Percentiles rank a stretch among this genome's conserved stretches.
Conservation (phyloP, 441 rosid genomes). For the Arabidopsis lyrata region DNA sequence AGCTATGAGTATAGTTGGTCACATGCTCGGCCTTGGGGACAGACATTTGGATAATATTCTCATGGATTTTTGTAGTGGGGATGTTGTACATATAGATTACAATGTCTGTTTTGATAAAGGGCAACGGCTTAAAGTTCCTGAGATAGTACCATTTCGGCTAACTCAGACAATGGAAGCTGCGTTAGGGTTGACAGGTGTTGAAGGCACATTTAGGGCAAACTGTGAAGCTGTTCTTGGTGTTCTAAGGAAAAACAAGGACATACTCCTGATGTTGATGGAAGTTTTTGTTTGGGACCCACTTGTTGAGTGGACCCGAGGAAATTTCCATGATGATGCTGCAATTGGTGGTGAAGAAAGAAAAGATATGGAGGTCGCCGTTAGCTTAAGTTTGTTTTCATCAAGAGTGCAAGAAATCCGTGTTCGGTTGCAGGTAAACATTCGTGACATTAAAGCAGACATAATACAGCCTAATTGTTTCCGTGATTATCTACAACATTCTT, state of each 20-base stretch:
- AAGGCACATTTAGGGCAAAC: conserved; percentile 88
- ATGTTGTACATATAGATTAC: conserved; percentile 97
- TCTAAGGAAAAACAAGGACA: conserved; percentile 89
- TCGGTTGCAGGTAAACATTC: conserved; percentile 85
- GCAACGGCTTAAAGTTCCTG: conserved; percentile 91
- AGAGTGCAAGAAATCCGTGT: conserved; percentile 98
- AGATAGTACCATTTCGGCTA: conserved; percentile 97
- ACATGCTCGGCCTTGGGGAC: conserved; percentile 96
- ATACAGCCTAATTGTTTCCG: conserved; percentile 14
- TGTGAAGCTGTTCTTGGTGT: conserved; percentile 93
- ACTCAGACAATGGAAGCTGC: conserved; percentile 95
- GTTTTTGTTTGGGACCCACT: conserved; percentile 99
- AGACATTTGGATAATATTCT: conserved; percentile 99
- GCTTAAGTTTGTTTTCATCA: conserved; percentile 98
- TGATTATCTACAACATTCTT: conserved; percentile 7
- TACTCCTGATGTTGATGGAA: conserved; percentile 89
- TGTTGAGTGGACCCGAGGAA: conserved; percentile 98
- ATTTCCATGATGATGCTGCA: conserved; percentile 98
- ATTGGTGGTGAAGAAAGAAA: conserved; percentile 99
- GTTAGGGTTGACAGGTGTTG: conserved; percentile 91
- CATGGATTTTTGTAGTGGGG: conserved; percentile 94
- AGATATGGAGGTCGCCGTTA: conserved; percentile 99
- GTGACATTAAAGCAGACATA: conserved; percentile 27
- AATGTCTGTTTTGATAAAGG: conserved; percentile 99
- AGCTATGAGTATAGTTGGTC: conserved; percentile 99